Base-by-base conservation (phyloP, 192 early-diverging fungal species). In the Blastocladiella britannica region DNA sequence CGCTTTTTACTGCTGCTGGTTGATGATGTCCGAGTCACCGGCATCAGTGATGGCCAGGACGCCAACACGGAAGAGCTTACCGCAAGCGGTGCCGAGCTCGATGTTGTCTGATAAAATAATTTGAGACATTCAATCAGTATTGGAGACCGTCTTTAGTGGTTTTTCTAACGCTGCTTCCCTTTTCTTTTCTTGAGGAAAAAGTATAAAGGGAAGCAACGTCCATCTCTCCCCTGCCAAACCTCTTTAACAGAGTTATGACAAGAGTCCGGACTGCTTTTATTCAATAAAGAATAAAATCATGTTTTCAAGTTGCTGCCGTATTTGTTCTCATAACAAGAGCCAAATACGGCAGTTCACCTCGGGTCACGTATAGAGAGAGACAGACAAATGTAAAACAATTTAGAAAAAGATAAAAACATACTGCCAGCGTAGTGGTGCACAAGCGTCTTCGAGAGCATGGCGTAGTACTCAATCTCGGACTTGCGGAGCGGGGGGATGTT, bases 391-490 rank as follows among this genome's bases (percentile, higher is more conserved):
- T 8, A 25, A 58, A 28, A 54, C 12, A 5, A 65, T 12, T 29
- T 18, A 28, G 27, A 53, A 7, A 6, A 27, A 22, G 23, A 54
- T 25, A 43, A 25, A 70, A 61, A 80, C 84, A 78, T 78, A 89
- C 85, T 92, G 69, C 93, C 93, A 69, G 75, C 73, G 85, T 90
- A 93, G 92, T 98, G 94, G 85, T 98, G 94, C 68, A 98, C 94
- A 80, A 81, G 81, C 69, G 94, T 96, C 86, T 98, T 98, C 80
- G 91, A 89, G 62, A 98, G 82, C 95, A 98, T 98, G 72, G 95
- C 95, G 82, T 98, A 98, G 89, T 98, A 98, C 81, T 98, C 93
- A 67, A 98, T 85, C 83, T 98, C 95, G 58, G 87, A 89, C 85
- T 96, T 98, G 77, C 95, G 84, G 72, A 98, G 85, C 71, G 93